phyloP scores from a whole-genome alignment of 2,329 filamentous ascomycete genomes.

The Samsoniella hepiali region DNA sequence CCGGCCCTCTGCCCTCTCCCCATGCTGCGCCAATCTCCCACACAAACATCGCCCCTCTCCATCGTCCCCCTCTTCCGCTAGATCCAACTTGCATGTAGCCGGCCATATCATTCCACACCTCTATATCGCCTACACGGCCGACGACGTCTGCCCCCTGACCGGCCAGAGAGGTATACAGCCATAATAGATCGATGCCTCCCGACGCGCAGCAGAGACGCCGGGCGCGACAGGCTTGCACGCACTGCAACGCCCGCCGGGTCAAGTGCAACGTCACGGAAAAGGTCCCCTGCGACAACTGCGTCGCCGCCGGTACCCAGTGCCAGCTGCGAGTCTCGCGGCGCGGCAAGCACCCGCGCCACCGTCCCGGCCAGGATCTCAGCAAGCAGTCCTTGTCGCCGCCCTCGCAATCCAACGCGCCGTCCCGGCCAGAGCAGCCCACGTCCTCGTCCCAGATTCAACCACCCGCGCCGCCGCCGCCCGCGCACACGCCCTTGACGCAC shows the following conservation, averaged over 20 bases:
- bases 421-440: not conserved
- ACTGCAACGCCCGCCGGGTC: conserved; percentile 25
- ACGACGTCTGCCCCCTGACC: not conserved
- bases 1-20: not conserved
- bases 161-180: not conserved
- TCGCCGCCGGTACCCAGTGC: conserved; percentile 20
- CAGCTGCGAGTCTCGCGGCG: conserved; percentile 25
- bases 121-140: not conserved
- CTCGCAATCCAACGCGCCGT: not conserved
- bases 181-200: conserved; percentile 2
- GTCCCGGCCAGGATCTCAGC: conserved; percentile 12
- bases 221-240: conserved; percentile 24
- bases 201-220: conserved; percentile 20
- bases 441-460: not conserved
- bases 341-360: conserved; percentile 24
- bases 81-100: conserved; percentile 13
- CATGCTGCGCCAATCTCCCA: not conserved
- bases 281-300: conserved; percentile 25
- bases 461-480: not conserved
- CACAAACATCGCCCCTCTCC: conserved; percentile 2
- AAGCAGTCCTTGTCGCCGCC: not conserved
- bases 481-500: not conserved
- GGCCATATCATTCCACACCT: not conserved
- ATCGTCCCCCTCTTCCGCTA: not conserved
- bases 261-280: conserved; percentile 26